phyloP scores from a whole-genome alignment of 2,329 filamentous ascomycete species.

The Colletotrichum orchidophilum region DNA sequence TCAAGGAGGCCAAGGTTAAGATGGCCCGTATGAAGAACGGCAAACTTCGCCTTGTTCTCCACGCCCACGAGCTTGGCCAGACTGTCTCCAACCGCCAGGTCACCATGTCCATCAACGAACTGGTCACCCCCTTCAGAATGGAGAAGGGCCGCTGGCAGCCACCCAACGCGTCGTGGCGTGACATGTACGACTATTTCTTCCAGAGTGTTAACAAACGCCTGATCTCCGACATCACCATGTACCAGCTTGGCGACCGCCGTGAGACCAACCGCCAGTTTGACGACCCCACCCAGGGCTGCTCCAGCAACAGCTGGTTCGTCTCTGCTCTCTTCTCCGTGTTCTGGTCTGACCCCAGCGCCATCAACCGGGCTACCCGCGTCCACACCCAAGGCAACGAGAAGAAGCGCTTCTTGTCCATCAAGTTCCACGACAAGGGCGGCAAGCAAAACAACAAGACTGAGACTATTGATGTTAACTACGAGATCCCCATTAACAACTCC shows the following conservation, averaged over 20 bases:
- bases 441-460: slow-evolving; percentile 49
- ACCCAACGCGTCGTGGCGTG: slow-evolving; percentile 52
- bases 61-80: slow-evolving; percentile 45
- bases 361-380: slow-evolving; percentile 48
- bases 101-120: slow-evolving; percentile 51
- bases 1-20: slow-evolving; percentile 48
- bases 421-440: slow-evolving; percentile 56
- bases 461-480: slow-evolving; percentile 53
- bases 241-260: slow-evolving; percentile 38
- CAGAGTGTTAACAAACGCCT: slow-evolving; percentile 43
- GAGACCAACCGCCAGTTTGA: slow-evolving; percentile 44
- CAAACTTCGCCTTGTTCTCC: slow-evolving; percentile 52
- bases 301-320: slow-evolving; percentile 53
- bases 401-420: slow-evolving; percentile 43
- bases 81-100: slow-evolving; percentile 50
- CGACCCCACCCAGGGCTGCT: slow-evolving; percentile 54
- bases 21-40: slow-evolving; percentile 54
- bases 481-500: slow-evolving; percentile 55
- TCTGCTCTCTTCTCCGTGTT: slow-evolving; percentile 55
- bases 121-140: slow-evolving; percentile 49
- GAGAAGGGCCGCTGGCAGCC: slow-evolving; percentile 46
- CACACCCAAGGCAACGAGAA: slow-evolving; percentile 39
- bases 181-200: slow-evolving; percentile 49
- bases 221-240: slow-evolving; percentile 44
- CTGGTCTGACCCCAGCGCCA: slow-evolving; percentile 52